These are phyloP conservation scores for Cryptosporidium canis DNA, from an alignment of 169 alveolate genomes.

Conservation along the genomic window DNA sequence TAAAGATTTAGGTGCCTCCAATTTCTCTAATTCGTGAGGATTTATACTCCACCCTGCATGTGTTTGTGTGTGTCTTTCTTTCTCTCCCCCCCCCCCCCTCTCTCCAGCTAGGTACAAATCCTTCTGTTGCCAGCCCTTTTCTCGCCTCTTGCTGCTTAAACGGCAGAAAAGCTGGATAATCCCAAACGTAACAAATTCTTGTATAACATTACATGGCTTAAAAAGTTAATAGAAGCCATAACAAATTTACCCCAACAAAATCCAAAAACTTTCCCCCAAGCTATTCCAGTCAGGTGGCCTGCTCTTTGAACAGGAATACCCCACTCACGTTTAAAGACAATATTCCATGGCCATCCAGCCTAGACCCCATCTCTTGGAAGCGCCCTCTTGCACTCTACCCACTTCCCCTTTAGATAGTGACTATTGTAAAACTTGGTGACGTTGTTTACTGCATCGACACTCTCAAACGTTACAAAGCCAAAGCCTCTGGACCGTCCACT, in stretches of 20 bases:
- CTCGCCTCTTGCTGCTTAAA: too few relatives aligned
- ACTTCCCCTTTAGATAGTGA: conserved; percentile 84
- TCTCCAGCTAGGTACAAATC: too few relatives aligned
- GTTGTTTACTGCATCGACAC: conserved; percentile 82
- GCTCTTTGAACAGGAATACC: not conserved
- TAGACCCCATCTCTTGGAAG: conserved; percentile 80
- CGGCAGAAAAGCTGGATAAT: too few relatives aligned
- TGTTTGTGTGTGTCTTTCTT: not conserved
- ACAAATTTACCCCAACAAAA: too few relatives aligned
- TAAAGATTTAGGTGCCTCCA: not conserved
- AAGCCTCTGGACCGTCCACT: conserved; percentile 92
- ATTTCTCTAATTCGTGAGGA: not conserved
- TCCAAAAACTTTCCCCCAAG: too few relatives aligned
- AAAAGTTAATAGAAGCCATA: too few relatives aligned
- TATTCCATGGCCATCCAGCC: not conserved
- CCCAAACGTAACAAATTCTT: too few relatives aligned
- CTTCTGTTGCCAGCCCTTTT: too few relatives aligned
- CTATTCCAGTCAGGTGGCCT: not conserved
- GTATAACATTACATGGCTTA: too few relatives aligned
- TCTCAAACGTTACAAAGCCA: conserved; percentile 88
- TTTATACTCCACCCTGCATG: not conserved
- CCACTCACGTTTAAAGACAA: not conserved
- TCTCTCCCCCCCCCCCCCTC: too few relatives aligned
- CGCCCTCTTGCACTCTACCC: conserved; percentile 91
- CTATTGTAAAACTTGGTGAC: conserved; percentile 81